Percentiles rank a stretch among this genome's conserved stretches.
These are phyloP conservation scores for Metschnikowia reukaufii DNA, from an alignment of 805 yeast genomes.

Conservation along the genomic window DNA sequence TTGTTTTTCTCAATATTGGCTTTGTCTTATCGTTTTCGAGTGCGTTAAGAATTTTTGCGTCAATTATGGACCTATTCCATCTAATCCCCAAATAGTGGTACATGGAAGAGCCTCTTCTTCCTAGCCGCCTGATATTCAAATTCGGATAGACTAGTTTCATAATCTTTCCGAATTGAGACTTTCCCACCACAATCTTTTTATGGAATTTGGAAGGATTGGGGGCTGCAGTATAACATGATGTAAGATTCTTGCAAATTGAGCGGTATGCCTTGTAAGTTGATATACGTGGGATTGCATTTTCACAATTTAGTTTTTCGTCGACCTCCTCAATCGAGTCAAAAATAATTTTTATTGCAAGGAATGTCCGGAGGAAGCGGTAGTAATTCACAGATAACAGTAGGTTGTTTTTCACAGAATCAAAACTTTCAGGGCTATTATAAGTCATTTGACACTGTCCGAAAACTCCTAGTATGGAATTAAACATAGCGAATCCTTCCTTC, in stretches of 20 bases:
- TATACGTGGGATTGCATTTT: not conserved
- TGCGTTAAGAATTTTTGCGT: constrained; percentile 28
- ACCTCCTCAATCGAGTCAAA: not conserved
- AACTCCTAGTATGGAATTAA: not conserved
- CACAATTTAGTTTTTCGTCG: not conserved
- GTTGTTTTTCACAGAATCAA: too few relatives aligned
- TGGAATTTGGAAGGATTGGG: not conserved
- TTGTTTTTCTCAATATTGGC: too few relatives aligned
- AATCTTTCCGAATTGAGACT: constrained; percentile 41
- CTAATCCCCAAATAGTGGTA: constrained; percentile 43
- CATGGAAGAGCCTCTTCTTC: constrained; percentile 43
- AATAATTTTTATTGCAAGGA: not conserved
- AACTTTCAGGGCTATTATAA: too few relatives aligned
- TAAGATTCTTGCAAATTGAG: constrained; percentile 40
- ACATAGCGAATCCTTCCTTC: not conserved
- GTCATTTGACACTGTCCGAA: too few relatives aligned
- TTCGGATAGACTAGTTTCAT: constrained; percentile 42
- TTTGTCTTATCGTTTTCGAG: not conserved
- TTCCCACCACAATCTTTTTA: constrained; percentile 28
- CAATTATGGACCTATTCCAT: constrained; percentile 39
- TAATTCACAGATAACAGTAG: not conserved
- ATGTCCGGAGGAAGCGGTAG: not conserved
- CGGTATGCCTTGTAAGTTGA: not conserved
- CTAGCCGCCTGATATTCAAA: constrained; percentile 38
- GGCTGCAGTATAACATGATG: constrained; percentile 29